Evolutionary conservation across 2,329 filamentous ascomycete species (phyloP).

Genomic region (Hypomyces rosellus): DNA sequence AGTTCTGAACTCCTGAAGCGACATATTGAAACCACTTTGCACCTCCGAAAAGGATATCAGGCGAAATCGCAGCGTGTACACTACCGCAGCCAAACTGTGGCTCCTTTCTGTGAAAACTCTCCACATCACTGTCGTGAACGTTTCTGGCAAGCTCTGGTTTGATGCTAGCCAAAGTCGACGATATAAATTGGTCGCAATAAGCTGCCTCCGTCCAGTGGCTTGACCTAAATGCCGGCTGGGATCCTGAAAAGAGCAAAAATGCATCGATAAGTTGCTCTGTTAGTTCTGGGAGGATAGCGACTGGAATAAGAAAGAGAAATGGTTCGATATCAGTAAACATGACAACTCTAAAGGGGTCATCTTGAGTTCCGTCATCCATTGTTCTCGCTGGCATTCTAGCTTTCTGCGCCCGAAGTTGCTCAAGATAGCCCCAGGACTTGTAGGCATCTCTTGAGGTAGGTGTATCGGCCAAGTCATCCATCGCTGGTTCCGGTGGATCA

Average conservation of each 20-base stretch:
- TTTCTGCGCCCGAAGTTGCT: conserved; percentile 41
- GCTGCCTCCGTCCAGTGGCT: conserved; percentile 25
- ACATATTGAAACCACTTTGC: conserved; percentile 40
- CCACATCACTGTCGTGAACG: conserved; percentile 12
- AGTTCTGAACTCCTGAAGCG: conserved; percentile 17
- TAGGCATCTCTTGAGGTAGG: conserved; percentile 37
- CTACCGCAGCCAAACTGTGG: conserved; percentile 27
- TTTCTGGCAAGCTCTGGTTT: conserved; percentile 3
- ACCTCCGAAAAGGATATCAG: conserved; percentile 49
- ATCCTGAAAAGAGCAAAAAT: conserved; percentile 61
- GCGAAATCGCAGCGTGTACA: conserved; percentile 28
- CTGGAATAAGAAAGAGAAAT: conserved; percentile 50
- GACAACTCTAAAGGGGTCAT: conserved; percentile 78
- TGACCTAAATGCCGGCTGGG: conserved; percentile 44
- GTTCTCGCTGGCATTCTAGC: conserved; percentile 63
- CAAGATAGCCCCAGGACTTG: conserved; percentile 47
- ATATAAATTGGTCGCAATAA: conserved; percentile 25
- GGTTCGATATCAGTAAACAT: conserved; percentile 70
- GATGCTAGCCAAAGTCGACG: conserved; percentile 4
- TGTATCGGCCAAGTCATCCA: conserved; percentile 7
- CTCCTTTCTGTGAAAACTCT: conserved; percentile 17
- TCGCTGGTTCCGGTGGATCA: conserved; percentile 35
- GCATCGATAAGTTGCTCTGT: conserved; percentile 55
- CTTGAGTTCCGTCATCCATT: conserved; percentile 65
- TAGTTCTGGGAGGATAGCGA: conserved; percentile 26